Percentiles rank a stretch among this genome's conserved stretches.
These are phyloP conservation scores for Prototheca wickerhamii DNA, from an alignment of 163 green algal genomes.

Conservation along the genomic window DNA sequence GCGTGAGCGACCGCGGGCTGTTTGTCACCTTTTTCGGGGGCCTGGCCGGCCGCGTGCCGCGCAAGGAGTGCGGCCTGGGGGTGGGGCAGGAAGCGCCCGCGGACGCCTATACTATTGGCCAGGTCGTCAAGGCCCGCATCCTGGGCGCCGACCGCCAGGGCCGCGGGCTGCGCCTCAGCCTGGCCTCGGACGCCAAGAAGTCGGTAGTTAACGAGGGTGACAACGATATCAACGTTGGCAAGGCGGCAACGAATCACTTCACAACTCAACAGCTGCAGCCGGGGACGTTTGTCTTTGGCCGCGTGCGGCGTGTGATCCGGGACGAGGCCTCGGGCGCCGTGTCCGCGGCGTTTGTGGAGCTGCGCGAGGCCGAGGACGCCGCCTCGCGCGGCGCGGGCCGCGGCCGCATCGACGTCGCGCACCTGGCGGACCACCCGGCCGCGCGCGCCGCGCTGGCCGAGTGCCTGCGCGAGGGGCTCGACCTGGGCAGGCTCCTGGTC, in stretches of 20 bases:
- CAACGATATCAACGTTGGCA: too few relatives aligned
- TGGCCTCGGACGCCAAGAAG: slow-evolving; percentile 35
- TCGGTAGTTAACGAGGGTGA: too few relatives aligned
- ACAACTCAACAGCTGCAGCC: too few relatives aligned
- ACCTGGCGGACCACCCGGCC: slow-evolving; percentile 76
- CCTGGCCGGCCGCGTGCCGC: slow-evolving; percentile 54
- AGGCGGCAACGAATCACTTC: too few relatives aligned
- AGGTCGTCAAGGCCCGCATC: slow-evolving; percentile 63
- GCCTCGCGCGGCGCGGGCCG: not conserved
- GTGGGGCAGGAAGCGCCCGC: slow-evolving; percentile 37
- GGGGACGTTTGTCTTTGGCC: not conserved
- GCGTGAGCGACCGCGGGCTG: slow-evolving; percentile 62
- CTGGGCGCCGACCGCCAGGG: slow-evolving; percentile 31
- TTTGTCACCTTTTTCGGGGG: slow-evolving; percentile 84
- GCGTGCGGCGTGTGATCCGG: not conserved
- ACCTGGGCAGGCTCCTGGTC: slow-evolving; percentile 52
- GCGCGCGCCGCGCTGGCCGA: slow-evolving; percentile 39
- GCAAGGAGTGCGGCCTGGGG: slow-evolving; percentile 56
- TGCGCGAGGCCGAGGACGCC: not conserved
- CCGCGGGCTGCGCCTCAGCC: slow-evolving; percentile 49
- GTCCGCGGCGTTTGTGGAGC: slow-evolving; percentile 1
- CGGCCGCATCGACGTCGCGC: slow-evolving; percentile 46
- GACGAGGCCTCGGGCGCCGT: not conserved
- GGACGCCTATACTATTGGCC: slow-evolving; percentile 51
- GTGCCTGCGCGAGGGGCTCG: slow-evolving; percentile 31